These are phyloP conservation scores for Suillus subluteus DNA, from an alignment of 768 basidiomycete genomes.

Conservation along the genomic window DNA sequence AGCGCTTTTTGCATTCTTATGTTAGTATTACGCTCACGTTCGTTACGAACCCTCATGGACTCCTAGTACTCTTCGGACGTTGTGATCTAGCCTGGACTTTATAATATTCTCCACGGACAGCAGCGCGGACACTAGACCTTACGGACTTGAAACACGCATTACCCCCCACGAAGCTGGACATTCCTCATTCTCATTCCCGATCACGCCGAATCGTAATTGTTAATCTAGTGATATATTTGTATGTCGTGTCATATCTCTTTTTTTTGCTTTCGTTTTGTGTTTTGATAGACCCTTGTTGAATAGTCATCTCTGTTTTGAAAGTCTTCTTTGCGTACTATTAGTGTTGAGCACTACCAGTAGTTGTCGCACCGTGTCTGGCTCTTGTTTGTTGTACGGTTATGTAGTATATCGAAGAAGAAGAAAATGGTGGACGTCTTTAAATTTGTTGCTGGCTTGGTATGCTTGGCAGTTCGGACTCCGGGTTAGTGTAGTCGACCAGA, in stretches of 20 bases:
- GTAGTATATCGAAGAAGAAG: constrained; percentile 1
- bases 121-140: constrained; percentile 27
- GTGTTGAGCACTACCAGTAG: constrained; percentile 4
- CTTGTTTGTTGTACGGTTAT: constrained; percentile 15
- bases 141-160: constrained; percentile 24
- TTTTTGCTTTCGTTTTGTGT: constrained; percentile 7
- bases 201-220: constrained; percentile 24
- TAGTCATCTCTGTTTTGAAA: constrained; percentile 11
- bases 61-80: constrained; percentile 18
- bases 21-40: constrained; percentile 21
- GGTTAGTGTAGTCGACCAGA: neutral
- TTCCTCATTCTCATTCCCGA: constrained; percentile 1
- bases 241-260: constrained; percentile 23
- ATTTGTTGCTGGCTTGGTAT: neutral
- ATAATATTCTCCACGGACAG: constrained; percentile 18
- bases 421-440: neutral
- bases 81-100: constrained; percentile 7
- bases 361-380: constrained; percentile 14
- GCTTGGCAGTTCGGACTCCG: neutral
- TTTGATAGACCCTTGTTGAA: constrained; percentile 12
- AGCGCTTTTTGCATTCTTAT: constrained; percentile 17
- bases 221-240: constrained; percentile 33
- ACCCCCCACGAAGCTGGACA: constrained; percentile 17
- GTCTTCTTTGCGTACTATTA: neutral
- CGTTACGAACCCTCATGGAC: constrained; percentile 32